Percentiles rank a stretch among this genome's conserved stretches.
phyloP scores from a whole-genome alignment of 2,329 filamentous ascomycete genomes.

The Alternaria postmessia region DNA sequence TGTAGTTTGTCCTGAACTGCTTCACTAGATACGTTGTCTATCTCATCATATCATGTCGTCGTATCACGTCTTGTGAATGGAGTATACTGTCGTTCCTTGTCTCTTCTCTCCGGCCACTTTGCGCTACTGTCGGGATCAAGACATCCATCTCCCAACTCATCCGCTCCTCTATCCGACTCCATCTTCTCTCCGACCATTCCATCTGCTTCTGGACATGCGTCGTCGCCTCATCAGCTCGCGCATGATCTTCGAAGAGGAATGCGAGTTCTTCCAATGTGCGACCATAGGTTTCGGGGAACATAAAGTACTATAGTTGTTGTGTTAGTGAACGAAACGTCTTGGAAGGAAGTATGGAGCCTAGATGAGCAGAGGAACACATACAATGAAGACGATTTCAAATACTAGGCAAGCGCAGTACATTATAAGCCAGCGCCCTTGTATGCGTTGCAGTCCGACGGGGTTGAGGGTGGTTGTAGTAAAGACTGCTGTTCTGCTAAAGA shows the following conservation, averaged over 20 bases:
- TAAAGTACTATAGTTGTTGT: conserved; percentile 58
- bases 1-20: not conserved
- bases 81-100: not conserved
- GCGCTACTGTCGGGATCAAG: conserved; percentile 4
- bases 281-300: conserved; percentile 74
- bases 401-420: conserved; percentile 69
- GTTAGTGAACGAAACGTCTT: not conserved
- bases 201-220: conserved; percentile 43
- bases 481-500: conserved; percentile 67
- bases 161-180: conserved; percentile 11
- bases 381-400: conserved; percentile 66
- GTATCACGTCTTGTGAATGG: not conserved
- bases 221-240: conserved; percentile 40
- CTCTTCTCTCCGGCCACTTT: not conserved
- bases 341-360: not conserved
- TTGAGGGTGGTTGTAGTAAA: conserved; percentile 69
- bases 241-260: conserved; percentile 44
- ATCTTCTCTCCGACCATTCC: conserved; percentile 24
- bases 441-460: conserved; percentile 66
- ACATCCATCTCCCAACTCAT: conserved; percentile 27
- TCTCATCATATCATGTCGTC: not conserved
- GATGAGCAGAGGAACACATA: conserved; percentile 10
- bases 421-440: conserved; percentile 70
- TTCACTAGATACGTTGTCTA: not conserved
- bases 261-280: conserved; percentile 74